These are phyloP conservation scores for Neofusicoccum laricinum DNA, from an alignment of 2,329 filamentous ascomycete genomes.

Conservation along the genomic window DNA sequence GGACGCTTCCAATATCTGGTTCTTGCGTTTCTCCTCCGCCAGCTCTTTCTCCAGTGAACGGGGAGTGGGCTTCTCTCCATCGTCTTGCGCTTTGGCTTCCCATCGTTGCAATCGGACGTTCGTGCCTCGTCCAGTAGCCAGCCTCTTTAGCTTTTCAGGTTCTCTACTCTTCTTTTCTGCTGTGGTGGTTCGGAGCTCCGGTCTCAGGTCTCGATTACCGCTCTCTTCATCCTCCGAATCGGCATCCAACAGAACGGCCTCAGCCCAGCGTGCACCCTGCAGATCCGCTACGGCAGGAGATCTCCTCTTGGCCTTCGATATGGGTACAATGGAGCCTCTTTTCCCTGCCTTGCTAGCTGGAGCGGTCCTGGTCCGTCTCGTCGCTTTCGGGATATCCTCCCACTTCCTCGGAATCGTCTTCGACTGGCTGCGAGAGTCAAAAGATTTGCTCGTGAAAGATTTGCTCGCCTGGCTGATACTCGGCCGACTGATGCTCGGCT, in stretches of 20 bases:
- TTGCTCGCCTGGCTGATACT: too few relatives aligned
- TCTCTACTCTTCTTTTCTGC: not conserved
- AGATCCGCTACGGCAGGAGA: not conserved
- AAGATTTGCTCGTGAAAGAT: too few relatives aligned
- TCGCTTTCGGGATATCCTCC: not conserved
- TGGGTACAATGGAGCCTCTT: not conserved
- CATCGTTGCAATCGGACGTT: too few relatives aligned
- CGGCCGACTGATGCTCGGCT: not conserved
- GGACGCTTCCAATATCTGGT: not conserved
- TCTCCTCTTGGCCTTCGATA: not conserved
- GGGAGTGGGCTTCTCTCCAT: not conserved
- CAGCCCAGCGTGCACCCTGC: not conserved
- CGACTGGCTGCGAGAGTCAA: not conserved
- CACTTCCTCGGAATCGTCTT: not conserved
- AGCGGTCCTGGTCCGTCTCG: not conserved
- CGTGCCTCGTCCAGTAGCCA: too few relatives aligned
- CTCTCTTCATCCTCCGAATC: not conserved
- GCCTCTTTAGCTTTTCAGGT: too few relatives aligned
- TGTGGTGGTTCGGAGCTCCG: too few relatives aligned
- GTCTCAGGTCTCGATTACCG: not conserved
- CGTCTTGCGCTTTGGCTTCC: not conserved
- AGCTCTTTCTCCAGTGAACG: not conserved
- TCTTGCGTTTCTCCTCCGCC: not conserved
- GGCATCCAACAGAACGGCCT: not conserved
- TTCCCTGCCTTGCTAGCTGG: not conserved